Evolutionary conservation across 306 rosid species (phyloP).

Genomic region (Prunus mongolica): DNA sequence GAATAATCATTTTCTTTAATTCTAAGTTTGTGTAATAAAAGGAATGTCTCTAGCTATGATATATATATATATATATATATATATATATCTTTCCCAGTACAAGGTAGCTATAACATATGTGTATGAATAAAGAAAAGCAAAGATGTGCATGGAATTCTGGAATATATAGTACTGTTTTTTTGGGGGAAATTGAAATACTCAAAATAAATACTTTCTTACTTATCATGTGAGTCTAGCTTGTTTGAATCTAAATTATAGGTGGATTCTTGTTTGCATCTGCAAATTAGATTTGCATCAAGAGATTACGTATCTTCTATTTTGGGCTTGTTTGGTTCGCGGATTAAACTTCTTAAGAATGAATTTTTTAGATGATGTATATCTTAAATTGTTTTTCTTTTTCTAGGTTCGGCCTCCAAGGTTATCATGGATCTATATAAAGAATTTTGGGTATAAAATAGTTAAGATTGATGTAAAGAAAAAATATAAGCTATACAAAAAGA

Average conservation of each 20-base stretch:
- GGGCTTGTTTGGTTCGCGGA: too few species aligned
- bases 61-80: too few species aligned
- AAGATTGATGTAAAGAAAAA: not conserved
- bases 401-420: not conserved
- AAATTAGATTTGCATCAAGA: too few species aligned
- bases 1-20: too few species aligned
- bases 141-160: not conserved
- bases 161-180: not conserved
- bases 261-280: too few species aligned
- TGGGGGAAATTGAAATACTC: not conserved
- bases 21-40: too few species aligned
- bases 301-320: too few species aligned
- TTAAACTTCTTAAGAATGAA: too few species aligned
- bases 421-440: not conserved
- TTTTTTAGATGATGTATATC: not conserved
- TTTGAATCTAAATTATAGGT: not conserved
- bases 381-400: not conserved
- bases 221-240: not conserved
- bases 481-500: too few species aligned
- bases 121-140: not conserved
- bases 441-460: not conserved
- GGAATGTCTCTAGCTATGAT: too few species aligned
- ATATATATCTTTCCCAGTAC: not conserved
- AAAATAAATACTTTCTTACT: not conserved
- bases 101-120: not conserved